These are phyloP conservation scores for Trichoderma brevicompactum DNA, from an alignment of 2,329 filamentous ascomycete genomes.

Conservation along the genomic window DNA sequence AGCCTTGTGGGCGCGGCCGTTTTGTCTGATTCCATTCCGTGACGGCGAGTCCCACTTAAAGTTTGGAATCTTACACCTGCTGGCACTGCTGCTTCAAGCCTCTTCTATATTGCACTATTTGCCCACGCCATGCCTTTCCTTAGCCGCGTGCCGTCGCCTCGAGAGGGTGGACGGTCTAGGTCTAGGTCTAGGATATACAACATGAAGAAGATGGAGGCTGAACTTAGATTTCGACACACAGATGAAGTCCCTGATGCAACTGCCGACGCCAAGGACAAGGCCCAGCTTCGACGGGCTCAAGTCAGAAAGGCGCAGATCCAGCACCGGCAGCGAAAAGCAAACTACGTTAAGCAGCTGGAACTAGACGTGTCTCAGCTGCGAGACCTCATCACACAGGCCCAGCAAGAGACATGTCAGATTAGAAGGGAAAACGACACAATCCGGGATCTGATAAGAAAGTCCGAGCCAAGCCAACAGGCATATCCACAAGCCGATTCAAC, in stretches of 20 bases:
- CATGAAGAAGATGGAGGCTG: slow-evolving; percentile 30
- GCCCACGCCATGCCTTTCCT: slow-evolving; percentile 22
- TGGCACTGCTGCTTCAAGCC: not conserved
- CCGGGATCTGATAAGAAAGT: slow-evolving; percentile 40
- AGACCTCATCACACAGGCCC: slow-evolving; percentile 50
- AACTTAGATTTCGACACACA: slow-evolving; percentile 3
- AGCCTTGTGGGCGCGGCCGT: not conserved
- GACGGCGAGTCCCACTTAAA: slow-evolving; percentile 20
- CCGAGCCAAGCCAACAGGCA: slow-evolving; percentile 30
- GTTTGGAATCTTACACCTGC: slow-evolving; percentile 22
- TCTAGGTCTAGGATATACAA: not conserved
- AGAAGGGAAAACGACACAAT: slow-evolving; percentile 51
- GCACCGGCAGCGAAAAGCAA: slow-evolving; percentile 60
- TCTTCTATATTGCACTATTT: not conserved
- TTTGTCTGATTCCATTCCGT: slow-evolving; percentile 20
- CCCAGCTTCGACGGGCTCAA: slow-evolving; percentile 54
- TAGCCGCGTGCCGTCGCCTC: slow-evolving; percentile 14
- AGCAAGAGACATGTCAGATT: slow-evolving; percentile 47
- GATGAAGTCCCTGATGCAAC: not conserved
- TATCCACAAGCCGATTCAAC: slow-evolving; percentile 29
- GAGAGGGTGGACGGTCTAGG: not conserved
- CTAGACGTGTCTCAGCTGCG: slow-evolving; percentile 54
- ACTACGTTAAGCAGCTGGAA: slow-evolving; percentile 60
- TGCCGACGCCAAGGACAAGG: slow-evolving; percentile 44
- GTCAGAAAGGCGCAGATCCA: slow-evolving; percentile 59